Conservation (phyloP, 441 rosid genomes). For the Dalechampia spathulata region DNA sequence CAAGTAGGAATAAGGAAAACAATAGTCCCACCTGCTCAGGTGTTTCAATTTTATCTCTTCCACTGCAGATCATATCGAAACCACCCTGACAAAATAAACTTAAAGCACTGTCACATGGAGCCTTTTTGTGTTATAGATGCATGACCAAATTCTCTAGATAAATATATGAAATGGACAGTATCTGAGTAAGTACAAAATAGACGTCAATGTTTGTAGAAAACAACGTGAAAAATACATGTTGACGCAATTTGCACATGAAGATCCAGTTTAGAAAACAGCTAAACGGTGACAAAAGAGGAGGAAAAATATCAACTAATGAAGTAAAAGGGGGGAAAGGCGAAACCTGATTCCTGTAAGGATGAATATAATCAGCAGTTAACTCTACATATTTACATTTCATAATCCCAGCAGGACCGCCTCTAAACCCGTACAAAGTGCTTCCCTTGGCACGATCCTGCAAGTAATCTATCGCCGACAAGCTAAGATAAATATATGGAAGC, state of each 20-base stretch:
- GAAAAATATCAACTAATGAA: background rate
- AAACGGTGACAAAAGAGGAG: background rate
- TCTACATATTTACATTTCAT: slow-evolving; percentile 93
- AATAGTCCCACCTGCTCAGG: slow-evolving; percentile 76
- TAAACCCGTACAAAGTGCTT: slow-evolving; percentile 76
- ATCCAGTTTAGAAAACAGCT: background rate
- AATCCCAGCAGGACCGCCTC: slow-evolving; percentile 98
- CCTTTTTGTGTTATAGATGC: too few species aligned
- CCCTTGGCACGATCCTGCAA: slow-evolving; percentile 80
- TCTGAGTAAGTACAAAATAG: background rate
- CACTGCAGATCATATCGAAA: slow-evolving; percentile 99
- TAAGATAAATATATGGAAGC: background rate
- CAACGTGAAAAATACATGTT: background rate
- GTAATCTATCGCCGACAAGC: slow-evolving; percentile 50
- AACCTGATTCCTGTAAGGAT: slow-evolving; percentile 93
- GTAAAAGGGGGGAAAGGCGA: background rate
- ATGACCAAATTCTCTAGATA: too few species aligned
- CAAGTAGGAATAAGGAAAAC: background rate
- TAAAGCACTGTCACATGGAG: too few species aligned
- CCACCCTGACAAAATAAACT: slow-evolving; percentile 68
- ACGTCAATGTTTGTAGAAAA: background rate
- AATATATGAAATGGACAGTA: background rate
- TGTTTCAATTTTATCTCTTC: slow-evolving; percentile 97
- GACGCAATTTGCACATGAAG: background rate
- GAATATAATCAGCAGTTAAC: slow-evolving; percentile 60